Base-by-base conservation (phyloP, 768 basidiomycete species). In the Suillus sp. region DNA sequence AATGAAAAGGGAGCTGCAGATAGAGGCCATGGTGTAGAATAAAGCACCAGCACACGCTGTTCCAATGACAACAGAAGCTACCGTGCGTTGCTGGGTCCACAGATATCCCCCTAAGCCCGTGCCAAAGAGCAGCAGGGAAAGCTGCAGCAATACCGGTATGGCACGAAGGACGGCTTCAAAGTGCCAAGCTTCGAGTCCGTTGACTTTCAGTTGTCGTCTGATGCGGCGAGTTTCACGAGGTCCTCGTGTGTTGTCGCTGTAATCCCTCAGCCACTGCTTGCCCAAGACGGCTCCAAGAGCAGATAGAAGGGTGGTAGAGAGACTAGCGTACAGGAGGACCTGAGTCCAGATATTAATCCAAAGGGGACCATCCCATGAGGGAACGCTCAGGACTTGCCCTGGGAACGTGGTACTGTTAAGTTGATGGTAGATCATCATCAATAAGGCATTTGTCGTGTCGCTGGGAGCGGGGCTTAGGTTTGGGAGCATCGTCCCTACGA, bases 201-300 rank as follows among this genome's bases (percentile, higher is more conserved):
- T 20, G 3, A 43, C 42, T 43, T 43, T 43, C 7, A 43, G 8
- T 20, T 43, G 42, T 9, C 42, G 42, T 20, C 42, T 43, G 8
- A 8, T 43, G 42, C 42, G 42, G 10, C 42, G 42, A 43, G 9
- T 9, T 3, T n/a, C 42, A 43, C 42, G 42, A 43, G 42, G 20
- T 43, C 42, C 42, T 43, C 42, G 42, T 43, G 42, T 43, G 20
- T 43, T 43, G 20, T 43, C 42, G 20, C 20, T 8, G 42, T 43
- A 43, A 20, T 43, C 42, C 42, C 42, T 43, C 8, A 43, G 20
- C 42, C 65, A 66, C 37, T 66, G 65, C 32, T 66, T 66, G 8
- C 65, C 65, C 22, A 66, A 45, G 34, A 66, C 62, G 13, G 65
- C 65, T 10, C 64, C 65, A 37, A 61, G 37, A 27, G 65, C 65